Evolutionary conservation across 2,329 filamentous ascomycete genomes (phyloP), one percentile per base, ranked within the genome.

Genomic region (Pseudogymnoascus sp.): DNA sequence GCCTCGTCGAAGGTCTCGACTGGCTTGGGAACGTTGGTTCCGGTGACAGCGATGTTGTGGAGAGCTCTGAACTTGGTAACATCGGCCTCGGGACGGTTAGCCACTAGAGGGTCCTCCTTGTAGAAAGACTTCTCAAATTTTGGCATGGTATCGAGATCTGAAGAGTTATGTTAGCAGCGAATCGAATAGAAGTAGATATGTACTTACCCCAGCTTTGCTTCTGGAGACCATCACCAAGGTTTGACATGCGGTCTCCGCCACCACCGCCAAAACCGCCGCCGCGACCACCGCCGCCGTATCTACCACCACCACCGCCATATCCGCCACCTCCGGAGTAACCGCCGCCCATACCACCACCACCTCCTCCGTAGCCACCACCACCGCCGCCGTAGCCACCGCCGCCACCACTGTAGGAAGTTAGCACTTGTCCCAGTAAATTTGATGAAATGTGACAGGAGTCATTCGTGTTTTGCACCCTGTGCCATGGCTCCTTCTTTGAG

Each of bases 71-170:
- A 99, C 61, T 86, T 89, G 28, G 92, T 88, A 62, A 99, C 89
- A 65, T 97, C 93, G 61, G 84, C 83, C 41, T 83, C 74, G 11
- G 90, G 86, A 71, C 94, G 90, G 70, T 76, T 80, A 64, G 85
- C 77, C 64, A 99, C 93, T 63, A 85, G 84, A 33, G 87, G 82
- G 73, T 94, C 87, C 78, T 97, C 94, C 80, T 97, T 96, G 84
- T 99, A 99, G 80, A 99, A 99, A 7, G 90, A 92, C 79, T 99
- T 99, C 75, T 99, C 94, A 78, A 99, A 99, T 77, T 97, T 97
- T 69, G 94, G 93, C 50, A 99, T 73, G 6, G 86, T 75, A 71
- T 75, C 80, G 60, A 94, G 70, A 73, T 99, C 94, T 94, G 67
- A 18, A 58, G 37, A 37, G 4, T 35, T 33, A 9, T 63, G n/a